A percentile compares a stretch with the other conserved stretches of the same genome.
Conservation (phyloP, 1,284 basidiomycete species). For the Cryptococcus hybrid region DNA sequence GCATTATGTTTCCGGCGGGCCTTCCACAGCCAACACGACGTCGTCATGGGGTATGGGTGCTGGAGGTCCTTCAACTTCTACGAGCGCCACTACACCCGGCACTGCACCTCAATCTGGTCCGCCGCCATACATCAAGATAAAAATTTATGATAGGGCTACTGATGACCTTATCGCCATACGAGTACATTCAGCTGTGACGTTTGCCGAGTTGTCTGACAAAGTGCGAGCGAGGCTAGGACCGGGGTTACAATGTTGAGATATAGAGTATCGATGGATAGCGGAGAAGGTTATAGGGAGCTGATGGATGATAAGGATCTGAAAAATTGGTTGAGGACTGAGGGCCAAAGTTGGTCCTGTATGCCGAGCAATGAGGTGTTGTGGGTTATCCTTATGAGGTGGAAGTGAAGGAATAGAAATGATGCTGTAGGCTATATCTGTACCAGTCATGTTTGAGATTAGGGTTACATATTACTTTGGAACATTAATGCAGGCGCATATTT, state of each 20-base stretch:
- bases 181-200: constrained; percentile 90
- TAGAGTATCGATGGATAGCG: constrained; percentile 61
- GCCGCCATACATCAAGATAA: constrained; percentile 87
- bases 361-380: constrained; percentile 48
- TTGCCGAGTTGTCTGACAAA: constrained; percentile 83
- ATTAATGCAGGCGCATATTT: too few relatives aligned
- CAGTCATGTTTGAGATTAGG: too few relatives aligned
- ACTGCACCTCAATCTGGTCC: constrained; percentile 46
- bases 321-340: constrained; percentile 77
- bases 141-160: constrained; percentile 87
- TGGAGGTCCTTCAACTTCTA: not conserved
- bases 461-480: too few relatives aligned
- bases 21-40: constrained; percentile 16
- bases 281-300: constrained; percentile 60
- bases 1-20: constrained; percentile 14
- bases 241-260: constrained; percentile 68
- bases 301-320: constrained; percentile 68
- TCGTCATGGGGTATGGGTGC: constrained; percentile 25
- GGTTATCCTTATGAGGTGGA: not conserved
- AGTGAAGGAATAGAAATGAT: not conserved
- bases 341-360: constrained; percentile 79
- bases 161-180: constrained; percentile 96
- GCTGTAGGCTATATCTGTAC: too few relatives aligned
- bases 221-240: constrained; percentile 79
- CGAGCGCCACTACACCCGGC: constrained; percentile 6